Evolutionary conservation across 306 rosid genomes (phyloP), one percentile per base, ranked within the genome.

Genomic region (Chamaecrista fasciculata): DNA sequence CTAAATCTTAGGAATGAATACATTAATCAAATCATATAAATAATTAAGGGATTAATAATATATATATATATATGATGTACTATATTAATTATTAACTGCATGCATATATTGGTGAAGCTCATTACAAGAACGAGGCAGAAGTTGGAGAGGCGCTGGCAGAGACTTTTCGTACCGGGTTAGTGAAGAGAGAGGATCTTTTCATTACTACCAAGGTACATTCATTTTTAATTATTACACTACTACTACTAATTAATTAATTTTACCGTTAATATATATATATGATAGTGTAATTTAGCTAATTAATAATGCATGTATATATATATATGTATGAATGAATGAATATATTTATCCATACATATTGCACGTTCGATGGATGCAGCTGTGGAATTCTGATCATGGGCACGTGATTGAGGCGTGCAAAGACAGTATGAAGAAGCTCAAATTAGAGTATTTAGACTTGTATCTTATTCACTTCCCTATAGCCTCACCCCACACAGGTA

Each of bases 301-400:
- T n/a, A n/a, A n/a, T n/a, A n/a, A n/a, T n/a, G n/a, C n/a, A n/a
- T n/a, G n/a, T n/a, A n/a, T n/a, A n/a, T n/a, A n/a, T n/a, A n/a
- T n/a, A n/a, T n/a, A n/a, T n/a, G n/a, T n/a, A n/a, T n/a, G n/a
- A n/a, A n/a, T n/a, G n/a, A n/a, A n/a, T n/a, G n/a, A n/a, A n/a
- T n/a, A n/a, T n/a, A n/a, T n/a, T n/a, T n/a, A n/a, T n/a, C n/a
- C n/a, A n/a, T n/a, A n/a, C n/a, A n/a, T n/a, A n/a, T n/a, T n/a
- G n/a, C n/a, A n/a, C n/a, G n/a, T n/a, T n/a, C n/a, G n/a, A n/a
- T n/a, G n/a, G n/a, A n/a, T 85, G 82, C 87, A 90, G 97, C 96
- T 94, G 58, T 90, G 98, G 98, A 94, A 94, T 81, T 94, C 96
- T 36, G 98, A 94, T 80, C 98, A 94, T 61, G 97, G 97, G 40